Percentiles rank a stretch among this genome's conserved stretches.
Evolutionary conservation across 139 green algal genomes (phyloP).

Genomic region (Tetraselmis striata): DNA sequence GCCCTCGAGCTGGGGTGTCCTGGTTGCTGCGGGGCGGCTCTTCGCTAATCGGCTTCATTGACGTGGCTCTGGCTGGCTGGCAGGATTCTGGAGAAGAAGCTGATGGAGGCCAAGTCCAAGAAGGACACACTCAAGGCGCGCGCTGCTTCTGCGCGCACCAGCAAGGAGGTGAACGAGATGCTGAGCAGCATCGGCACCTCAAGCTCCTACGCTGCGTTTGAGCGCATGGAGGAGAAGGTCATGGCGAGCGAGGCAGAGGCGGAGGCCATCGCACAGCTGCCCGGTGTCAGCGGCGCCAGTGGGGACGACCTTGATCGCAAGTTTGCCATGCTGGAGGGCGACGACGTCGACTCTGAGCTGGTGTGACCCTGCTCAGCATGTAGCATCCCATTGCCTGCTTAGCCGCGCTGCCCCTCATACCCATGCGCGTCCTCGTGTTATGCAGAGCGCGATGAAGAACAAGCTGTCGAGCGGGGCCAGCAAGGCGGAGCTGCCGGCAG

Average conservation of each 20-base stretch:
- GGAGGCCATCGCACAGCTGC: constrained; percentile 69
- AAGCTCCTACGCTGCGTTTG: constrained; percentile 85
- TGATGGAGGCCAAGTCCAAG: constrained; percentile 90
- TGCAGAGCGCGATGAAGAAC: not conserved
- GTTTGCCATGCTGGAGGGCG: constrained; percentile 79
- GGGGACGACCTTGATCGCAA: constrained; percentile 66
- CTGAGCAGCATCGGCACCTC: constrained; percentile 71
- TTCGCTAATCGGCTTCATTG: too few species aligned
- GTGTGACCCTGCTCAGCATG: too few species aligned
- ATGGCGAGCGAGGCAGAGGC: constrained; percentile 86
- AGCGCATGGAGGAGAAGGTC: constrained; percentile 99
- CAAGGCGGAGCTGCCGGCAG: not conserved
- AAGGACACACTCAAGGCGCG: constrained; percentile 99
- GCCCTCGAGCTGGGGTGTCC: not conserved
- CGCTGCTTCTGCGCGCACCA: constrained; percentile 80
- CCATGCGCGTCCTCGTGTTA: too few species aligned
- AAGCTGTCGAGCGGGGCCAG: not conserved
- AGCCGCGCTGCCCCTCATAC: too few species aligned
- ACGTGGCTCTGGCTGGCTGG: too few species aligned
- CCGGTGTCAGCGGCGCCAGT: not conserved
- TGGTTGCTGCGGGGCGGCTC: too few species aligned
- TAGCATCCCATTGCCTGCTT: too few species aligned
- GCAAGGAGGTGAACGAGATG: constrained; percentile 48
- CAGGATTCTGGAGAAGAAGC: constrained; percentile 75
- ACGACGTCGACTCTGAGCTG: constrained; percentile 88